phyloP scores from a whole-genome alignment of 805 yeast genomes.

The Saturnispora serradocipensis region DNA sequence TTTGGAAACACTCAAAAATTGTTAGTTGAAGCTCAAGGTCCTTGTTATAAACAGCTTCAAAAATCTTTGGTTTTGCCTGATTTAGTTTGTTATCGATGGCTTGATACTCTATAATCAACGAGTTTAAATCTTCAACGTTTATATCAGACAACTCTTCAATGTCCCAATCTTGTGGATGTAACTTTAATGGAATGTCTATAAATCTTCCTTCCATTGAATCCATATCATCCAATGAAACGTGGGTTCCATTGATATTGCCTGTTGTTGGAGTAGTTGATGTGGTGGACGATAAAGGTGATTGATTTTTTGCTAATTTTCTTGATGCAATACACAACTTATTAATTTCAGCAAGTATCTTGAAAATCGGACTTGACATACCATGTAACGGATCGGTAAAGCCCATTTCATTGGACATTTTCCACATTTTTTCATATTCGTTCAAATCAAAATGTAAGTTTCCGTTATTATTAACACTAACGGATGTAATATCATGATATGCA shows the following conservation, averaged over 20 bases:
- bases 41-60: constrained; percentile 28
- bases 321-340: constrained; percentile 42
- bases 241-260: neutral
- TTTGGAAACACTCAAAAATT: constrained; percentile 61
- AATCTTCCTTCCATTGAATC: constrained; percentile 6
- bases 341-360: constrained; percentile 58
- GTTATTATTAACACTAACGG: constrained; percentile 49
- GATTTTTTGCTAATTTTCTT: constrained; percentile 8
- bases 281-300: constrained; percentile 1
- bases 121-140: constrained; percentile 28
- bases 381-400: constrained; percentile 57
- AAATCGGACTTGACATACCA: constrained; percentile 65
- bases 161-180: constrained; percentile 11
- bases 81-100: constrained; percentile 40
- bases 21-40: constrained; percentile 62
- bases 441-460: constrained; percentile 59
- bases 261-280: constrained; percentile 1
- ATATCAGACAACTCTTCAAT: constrained; percentile 17
- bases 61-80: constrained; percentile 44
- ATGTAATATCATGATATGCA: constrained; percentile 71
- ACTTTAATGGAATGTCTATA: constrained; percentile 13
- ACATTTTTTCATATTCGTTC: constrained; percentile 47
- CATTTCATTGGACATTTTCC: constrained; percentile 30
- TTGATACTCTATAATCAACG: constrained; percentile 28
- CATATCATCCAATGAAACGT: constrained; percentile 7